Conservation (phyloP, 306 rosid species). For the Dicorynia guianensis region DNA sequence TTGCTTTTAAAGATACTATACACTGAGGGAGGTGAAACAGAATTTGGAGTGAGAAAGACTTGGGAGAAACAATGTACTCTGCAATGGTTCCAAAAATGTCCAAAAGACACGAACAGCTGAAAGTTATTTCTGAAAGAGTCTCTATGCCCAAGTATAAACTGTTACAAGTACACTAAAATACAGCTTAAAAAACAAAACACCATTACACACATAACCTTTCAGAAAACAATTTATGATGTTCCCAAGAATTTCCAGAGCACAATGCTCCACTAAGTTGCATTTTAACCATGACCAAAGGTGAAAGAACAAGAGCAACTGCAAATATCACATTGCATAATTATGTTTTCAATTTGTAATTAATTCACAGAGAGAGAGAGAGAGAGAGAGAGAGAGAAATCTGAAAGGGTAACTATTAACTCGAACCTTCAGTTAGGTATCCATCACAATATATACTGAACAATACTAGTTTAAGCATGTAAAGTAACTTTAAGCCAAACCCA, state of each 20-base stretch:
- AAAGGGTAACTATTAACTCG: too few relatives aligned
- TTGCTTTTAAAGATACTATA: conserved; percentile 9
- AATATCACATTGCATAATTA: neutral
- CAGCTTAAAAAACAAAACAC: conserved; percentile 21
- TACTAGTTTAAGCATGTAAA: too few relatives aligned
- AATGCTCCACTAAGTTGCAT: neutral
- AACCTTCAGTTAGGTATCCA: too few relatives aligned
- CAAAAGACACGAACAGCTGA: neutral
- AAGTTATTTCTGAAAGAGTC: neutral
- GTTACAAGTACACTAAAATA: conserved; percentile 8
- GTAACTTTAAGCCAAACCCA: too few relatives aligned
- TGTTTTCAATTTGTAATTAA: too few relatives aligned
- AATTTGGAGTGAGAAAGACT: conserved; percentile 7
- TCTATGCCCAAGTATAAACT: conserved; percentile 14
- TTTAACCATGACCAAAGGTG: conserved; percentile 14
- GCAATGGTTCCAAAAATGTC: neutral
- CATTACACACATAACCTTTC: neutral
- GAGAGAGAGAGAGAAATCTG: too few relatives aligned
- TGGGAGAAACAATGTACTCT: neutral
- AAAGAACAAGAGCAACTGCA: conserved; percentile 15
- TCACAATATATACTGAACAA: too few relatives aligned
- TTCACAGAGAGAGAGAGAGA: too few relatives aligned
- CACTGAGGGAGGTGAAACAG: conserved; percentile 22
- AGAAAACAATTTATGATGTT: conserved; percentile 25
- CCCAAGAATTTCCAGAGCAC: neutral